These are phyloP conservation scores for Epipyxis sp. DNA, from an alignment of 108 stramenopile genomes.

Conservation along the genomic window DNA sequence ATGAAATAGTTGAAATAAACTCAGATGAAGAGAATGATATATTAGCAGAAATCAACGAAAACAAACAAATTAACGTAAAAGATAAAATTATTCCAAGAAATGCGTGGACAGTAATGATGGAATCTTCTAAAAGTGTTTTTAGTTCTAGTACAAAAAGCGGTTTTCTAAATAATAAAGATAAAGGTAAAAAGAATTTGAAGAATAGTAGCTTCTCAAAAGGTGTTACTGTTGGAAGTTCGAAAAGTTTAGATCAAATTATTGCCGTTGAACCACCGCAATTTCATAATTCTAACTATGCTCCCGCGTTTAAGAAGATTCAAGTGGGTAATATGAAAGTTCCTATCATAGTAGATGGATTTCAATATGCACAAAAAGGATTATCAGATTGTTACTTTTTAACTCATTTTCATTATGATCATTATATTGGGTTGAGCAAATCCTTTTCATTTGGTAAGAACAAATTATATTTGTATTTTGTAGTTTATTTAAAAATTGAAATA, in stretches of 20 bases:
- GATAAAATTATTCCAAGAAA: no score
- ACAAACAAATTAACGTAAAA: no score
- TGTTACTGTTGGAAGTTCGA: not conserved
- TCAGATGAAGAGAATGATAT: not conserved
- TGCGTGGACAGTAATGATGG: not conserved
- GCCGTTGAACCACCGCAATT: no score
- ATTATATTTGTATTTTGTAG: no score
- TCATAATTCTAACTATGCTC: not conserved
- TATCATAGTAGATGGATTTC: not conserved
- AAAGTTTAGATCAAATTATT: not conserved
- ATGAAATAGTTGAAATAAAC: not conserved
- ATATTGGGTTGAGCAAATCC: not conserved
- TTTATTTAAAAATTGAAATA: no score
- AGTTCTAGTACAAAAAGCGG: not conserved
- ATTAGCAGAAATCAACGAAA: not conserved
- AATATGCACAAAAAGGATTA: not conserved
- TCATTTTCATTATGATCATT: slow-evolving; percentile 18
- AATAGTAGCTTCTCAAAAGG: not conserved
- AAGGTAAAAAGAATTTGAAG: not conserved
- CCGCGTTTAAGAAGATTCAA: not conserved
- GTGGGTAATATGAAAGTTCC: not conserved
- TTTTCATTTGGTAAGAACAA: no score
- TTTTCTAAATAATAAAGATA: not conserved
- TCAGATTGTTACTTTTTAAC: slow-evolving; percentile 24
- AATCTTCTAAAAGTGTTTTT: not conserved